Evolutionary conservation across 495 filamentous ascomycete species (phyloP), one percentile per base, ranked within the genome.

Genomic region (Lindgomyces ingoldianus): DNA sequence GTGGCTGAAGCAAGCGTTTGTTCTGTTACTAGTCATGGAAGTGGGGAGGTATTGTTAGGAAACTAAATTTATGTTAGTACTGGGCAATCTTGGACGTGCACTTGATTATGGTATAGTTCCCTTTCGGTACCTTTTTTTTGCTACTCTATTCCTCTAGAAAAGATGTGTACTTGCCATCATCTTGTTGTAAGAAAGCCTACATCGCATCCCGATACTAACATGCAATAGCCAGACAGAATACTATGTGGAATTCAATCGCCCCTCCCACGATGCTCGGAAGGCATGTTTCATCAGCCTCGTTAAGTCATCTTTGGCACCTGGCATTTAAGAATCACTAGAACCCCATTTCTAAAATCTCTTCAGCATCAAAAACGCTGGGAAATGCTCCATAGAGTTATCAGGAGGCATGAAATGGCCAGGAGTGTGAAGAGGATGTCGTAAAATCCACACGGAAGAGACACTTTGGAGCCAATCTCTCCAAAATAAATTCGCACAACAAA

Each of bases 151-250:
- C n/a, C n/a, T n/a, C n/a, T n/a, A n/a, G n/a, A n/a, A n/a, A n/a
- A n/a, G n/a, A n/a, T n/a, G n/a, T n/a, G n/a, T n/a, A n/a, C n/a
- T n/a, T n/a, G n/a, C n/a, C n/a, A n/a, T n/a, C n/a, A n/a, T n/a
- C n/a, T n/a, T n/a, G n/a, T n/a, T n/a, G n/a, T n/a, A n/a, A n/a
- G n/a, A n/a, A n/a, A n/a, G n/a, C n/a, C n/a, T n/a, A n/a, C n/a
- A n/a, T n/a, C n/a, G n/a, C n/a, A n/a, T 64, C 62, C 53, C 44
- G 51, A 25, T 58, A 64, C 16, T 44, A 41, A 52, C 42, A 57
- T 4, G 24, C 53, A 4, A 58, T 45, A 0, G 22, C 30, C 21
- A 19, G 46, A 46, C 53, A 64, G 25, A 64, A 64, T 4, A 53
- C 1, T 9, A 64, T 29, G 18, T 64, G 62, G 53, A 64, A 53